Evolutionary conservation across 306 rosid species (phyloP).

Genomic region (Mimosa pudica): DNA sequence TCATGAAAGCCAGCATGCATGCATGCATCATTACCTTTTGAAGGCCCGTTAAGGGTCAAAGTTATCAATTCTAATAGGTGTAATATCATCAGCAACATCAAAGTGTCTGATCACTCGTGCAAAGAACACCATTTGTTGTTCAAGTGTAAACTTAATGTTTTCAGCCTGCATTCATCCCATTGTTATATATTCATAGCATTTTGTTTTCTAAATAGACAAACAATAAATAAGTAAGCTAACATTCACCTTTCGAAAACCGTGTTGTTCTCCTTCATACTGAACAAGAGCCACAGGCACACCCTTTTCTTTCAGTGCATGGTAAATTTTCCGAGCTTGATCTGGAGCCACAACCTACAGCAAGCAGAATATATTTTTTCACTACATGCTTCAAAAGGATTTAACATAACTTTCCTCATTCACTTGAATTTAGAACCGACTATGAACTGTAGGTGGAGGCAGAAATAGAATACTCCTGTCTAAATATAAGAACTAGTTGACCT

Average conservation of each 20-base stretch:
- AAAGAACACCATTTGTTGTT: constrained; percentile 98
- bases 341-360: constrained; percentile 77
- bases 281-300: constrained; percentile 92
- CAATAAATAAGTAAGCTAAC: not conserved
- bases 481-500: no score
- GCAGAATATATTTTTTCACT: not conserved
- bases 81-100: constrained; percentile 79
- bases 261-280: constrained; percentile 96
- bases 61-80: constrained; percentile 73
- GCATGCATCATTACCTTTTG: not conserved
- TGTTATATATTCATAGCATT: constrained; percentile 14
- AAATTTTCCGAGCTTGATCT: constrained; percentile 80
- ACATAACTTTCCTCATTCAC: not conserved
- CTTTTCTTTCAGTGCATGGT: constrained; percentile 75
- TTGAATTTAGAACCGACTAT: not conserved
- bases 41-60: not conserved
- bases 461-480: no score
- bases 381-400: not conserved
- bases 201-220: constrained; percentile 14
- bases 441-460: not conserved
- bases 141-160: constrained; percentile 87
- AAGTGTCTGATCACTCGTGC: constrained; percentile 83
- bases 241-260: constrained; percentile 91
- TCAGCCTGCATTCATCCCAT: constrained; percentile 68
- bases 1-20: not conserved